Evolutionary conservation across 768 basidiomycete genomes (phyloP).

Genomic region (Leccinum fibrillosum): DNA sequence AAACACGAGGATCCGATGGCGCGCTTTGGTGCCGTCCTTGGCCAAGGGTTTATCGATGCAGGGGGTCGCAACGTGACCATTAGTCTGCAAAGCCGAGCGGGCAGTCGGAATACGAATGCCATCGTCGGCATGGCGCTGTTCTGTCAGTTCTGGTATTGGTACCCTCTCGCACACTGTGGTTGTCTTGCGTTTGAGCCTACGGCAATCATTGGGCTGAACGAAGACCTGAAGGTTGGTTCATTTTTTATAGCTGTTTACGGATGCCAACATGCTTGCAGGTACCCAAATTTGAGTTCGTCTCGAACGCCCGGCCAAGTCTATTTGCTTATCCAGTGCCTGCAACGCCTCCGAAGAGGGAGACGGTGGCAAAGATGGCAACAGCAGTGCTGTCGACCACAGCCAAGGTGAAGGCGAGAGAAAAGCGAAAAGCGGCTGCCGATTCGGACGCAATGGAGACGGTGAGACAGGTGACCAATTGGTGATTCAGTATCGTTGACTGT

Average conservation of each 20-base stretch:
- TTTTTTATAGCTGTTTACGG: not conserved
- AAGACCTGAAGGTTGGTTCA: constrained; percentile 68
- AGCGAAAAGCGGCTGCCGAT: constrained; percentile 84
- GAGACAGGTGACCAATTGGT: constrained; percentile 25
- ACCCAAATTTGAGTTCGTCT: constrained; percentile 90
- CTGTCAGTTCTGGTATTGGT: constrained; percentile 99
- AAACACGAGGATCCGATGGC: constrained; percentile 99
- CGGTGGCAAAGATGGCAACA: constrained; percentile 86
- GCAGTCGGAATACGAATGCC: constrained; percentile 88
- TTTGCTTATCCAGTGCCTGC: constrained; percentile 89
- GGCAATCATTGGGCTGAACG: constrained; percentile 88
- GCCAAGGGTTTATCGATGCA: constrained; percentile 96
- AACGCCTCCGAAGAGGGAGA: constrained; percentile 90
- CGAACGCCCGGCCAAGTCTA: constrained; percentile 84
- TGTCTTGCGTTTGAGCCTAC: constrained; percentile 94
- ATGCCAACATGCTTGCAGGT: constrained; percentile 47
- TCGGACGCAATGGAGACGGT: constrained; percentile 82
- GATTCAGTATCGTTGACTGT: constrained; percentile 13
- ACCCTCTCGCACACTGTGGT: constrained; percentile 91
- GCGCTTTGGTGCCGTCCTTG: constrained; percentile 92
- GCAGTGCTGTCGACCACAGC: constrained; percentile 97
- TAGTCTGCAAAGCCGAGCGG: constrained; percentile 88
- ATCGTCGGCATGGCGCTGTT: constrained; percentile 98
- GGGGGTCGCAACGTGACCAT: constrained; percentile 97
- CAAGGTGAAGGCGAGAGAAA: constrained; percentile 93